Percentiles rank a stretch among this genome's conserved stretches.
Evolutionary conservation across 768 basidiomycete genomes (phyloP).

Genomic region (Russula compacta): DNA sequence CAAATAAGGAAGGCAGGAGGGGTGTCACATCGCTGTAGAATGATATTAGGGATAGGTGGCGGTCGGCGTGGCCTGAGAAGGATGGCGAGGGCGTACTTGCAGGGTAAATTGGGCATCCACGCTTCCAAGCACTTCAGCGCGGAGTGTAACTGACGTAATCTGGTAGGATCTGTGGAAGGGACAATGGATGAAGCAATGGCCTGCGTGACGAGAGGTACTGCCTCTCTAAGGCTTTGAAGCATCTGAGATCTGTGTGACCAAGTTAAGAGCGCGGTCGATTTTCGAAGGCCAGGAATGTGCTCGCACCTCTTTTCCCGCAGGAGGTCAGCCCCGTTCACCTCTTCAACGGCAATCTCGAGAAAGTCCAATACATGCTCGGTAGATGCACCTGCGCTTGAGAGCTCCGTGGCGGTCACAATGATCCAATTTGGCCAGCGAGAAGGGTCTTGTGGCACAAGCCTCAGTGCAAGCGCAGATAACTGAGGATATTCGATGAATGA

Average conservation of each 20-base stretch:
- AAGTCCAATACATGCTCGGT: constrained; percentile 62
- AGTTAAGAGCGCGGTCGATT: constrained; percentile 2
- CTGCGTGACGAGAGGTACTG: constrained; percentile 61
- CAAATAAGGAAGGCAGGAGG: constrained; percentile 55
- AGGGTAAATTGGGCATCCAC: constrained; percentile 67
- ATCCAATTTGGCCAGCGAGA: constrained; percentile 74
- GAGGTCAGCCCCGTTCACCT: constrained; percentile 67
- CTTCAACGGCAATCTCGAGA: constrained; percentile 77
- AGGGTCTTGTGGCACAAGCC: constrained; percentile 50
- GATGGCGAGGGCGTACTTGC: constrained; percentile 40
- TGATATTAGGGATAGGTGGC: not conserved
- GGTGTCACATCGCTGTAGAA: constrained; percentile 54
- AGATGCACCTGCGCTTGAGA: constrained; percentile 51
- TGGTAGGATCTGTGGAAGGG: constrained; percentile 27
- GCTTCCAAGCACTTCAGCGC: constrained; percentile 75
- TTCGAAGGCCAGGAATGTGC: constrained; percentile 14
- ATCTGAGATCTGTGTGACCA: constrained; percentile 44
- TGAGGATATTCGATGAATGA: not conserved
- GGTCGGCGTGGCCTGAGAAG: not conserved
- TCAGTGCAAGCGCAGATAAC: constrained; percentile 49
- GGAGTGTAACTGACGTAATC: constrained; percentile 46
- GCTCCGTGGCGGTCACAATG: constrained; percentile 46
- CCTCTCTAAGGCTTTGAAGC: constrained; percentile 54
- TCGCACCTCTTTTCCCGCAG: constrained; percentile 62
- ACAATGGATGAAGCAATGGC: constrained; percentile 54